A percentile compares a stretch with the other conserved stretches of the same genome.
Conservation (phyloP, 2,329 filamentous ascomycete species). For the Periconia macrospinosa region DNA sequence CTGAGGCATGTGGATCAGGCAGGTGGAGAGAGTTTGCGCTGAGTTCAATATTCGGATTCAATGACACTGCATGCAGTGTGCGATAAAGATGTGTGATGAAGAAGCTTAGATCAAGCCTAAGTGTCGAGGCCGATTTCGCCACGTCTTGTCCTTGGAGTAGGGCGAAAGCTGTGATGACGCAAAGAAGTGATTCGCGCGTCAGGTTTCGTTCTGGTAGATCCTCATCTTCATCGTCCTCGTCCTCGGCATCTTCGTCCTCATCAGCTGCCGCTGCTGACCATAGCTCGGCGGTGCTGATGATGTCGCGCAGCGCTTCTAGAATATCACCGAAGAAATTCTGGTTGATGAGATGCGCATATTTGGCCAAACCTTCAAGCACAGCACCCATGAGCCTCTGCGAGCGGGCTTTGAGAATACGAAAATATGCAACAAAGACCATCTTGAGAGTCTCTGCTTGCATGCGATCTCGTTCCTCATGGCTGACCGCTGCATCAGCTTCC, state of each 20-base stretch:
- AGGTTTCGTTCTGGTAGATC: slow-evolving; percentile 61
- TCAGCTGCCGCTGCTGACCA: slow-evolving; percentile 50
- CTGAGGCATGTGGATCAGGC: slow-evolving; percentile 61
- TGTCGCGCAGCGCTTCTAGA: slow-evolving; percentile 88
- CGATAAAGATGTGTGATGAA: slow-evolving; percentile 95
- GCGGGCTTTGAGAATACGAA: slow-evolving; percentile 85
- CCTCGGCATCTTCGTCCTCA: slow-evolving; percentile 51
- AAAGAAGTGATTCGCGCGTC: slow-evolving; percentile 85
- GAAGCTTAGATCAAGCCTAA: slow-evolving; percentile 90
- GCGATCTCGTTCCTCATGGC: slow-evolving; percentile 87
- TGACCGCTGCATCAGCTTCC: slow-evolving; percentile 86
- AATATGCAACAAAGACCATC: slow-evolving; percentile 92
- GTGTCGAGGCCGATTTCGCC: slow-evolving; percentile 75
- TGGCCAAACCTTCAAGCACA: slow-evolving; percentile 88
- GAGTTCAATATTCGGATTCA: slow-evolving; percentile 85
- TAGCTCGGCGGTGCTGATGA: slow-evolving; percentile 73
- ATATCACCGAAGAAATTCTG: slow-evolving; percentile 98
- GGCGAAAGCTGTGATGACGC: slow-evolving; percentile 95
- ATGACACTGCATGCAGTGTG: slow-evolving; percentile 74
- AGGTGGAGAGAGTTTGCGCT: slow-evolving; percentile 73
- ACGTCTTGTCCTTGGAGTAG: slow-evolving; percentile 92
- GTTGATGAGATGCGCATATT: slow-evolving; percentile 96
- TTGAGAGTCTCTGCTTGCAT: slow-evolving; percentile 97
- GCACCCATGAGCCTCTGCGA: slow-evolving; percentile 90
- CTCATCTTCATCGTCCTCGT: slow-evolving; percentile 56